phyloP scores from a whole-genome alignment of 1,284 basidiomycete genomes.

The Irpex sp. region DNA sequence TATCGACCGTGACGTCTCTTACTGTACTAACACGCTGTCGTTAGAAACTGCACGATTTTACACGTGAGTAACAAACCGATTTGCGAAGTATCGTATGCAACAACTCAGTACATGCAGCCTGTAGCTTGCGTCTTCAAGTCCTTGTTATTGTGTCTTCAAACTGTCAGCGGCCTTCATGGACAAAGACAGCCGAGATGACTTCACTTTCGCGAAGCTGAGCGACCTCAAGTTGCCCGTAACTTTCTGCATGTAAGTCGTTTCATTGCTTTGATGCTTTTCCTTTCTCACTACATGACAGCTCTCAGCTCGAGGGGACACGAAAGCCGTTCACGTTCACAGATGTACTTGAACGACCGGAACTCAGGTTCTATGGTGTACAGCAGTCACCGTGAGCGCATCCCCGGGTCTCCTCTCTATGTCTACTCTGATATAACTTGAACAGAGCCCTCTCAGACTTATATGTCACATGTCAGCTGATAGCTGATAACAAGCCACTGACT shows the following conservation, averaged over 20 bases:
- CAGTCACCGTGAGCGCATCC: constrained; percentile 54
- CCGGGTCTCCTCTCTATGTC: constrained; percentile 5
- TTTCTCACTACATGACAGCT: constrained; percentile 38
- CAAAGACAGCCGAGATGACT: constrained; percentile 75
- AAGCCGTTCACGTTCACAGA: constrained; percentile 70
- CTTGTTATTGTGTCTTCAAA: no score
- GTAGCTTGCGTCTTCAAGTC: no score
- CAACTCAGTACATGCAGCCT: no score
- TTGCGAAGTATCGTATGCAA: no score
- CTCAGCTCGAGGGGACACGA: constrained; percentile 76
- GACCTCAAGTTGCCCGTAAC: constrained; percentile 85
- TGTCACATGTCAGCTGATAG: constrained; percentile 85
- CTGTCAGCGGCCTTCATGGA: constrained; percentile 46
- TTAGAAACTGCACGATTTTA: no score
- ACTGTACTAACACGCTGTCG: no score
- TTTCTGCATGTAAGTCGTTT: constrained; percentile 71
- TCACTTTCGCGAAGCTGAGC: constrained; percentile 84
- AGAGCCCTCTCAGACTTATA: constrained; percentile 87
- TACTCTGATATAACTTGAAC: not conserved
- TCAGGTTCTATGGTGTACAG: constrained; percentile 76
- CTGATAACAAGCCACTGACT: constrained; percentile 90
- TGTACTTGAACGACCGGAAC: constrained; percentile 70
- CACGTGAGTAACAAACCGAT: no score
- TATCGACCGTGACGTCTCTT: no score
- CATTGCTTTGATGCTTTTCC: not conserved